These are phyloP conservation scores for Ophioceras dolichostomum DNA, from an alignment of 2,329 filamentous ascomycete genomes.

Conservation along the genomic window DNA sequence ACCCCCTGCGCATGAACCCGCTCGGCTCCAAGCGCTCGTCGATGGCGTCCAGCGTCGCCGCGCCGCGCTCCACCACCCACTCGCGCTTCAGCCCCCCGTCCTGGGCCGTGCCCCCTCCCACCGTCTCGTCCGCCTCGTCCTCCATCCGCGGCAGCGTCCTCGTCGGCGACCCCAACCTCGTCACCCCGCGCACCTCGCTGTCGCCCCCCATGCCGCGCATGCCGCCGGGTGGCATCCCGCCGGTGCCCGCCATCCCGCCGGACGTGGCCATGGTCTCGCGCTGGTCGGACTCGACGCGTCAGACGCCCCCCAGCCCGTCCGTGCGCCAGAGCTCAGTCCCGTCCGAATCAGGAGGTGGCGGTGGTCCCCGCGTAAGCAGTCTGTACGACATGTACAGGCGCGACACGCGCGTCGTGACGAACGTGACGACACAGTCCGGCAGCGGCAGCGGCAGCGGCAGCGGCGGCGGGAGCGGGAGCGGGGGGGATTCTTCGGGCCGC, in stretches of 20 bases:
- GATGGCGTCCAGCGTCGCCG: neutral
- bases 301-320: neutral
- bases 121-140: neutral
- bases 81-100: neutral
- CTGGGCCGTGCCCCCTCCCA: neutral
- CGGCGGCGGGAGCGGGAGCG: too few relatives aligned
- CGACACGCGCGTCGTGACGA: too few relatives aligned
- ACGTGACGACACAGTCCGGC: too few relatives aligned
- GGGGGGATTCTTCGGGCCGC: too few relatives aligned
- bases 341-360: too few relatives aligned
- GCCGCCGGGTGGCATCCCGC: neutral
- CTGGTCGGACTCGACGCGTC: slow-evolving; percentile 2
- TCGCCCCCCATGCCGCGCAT: neutral
- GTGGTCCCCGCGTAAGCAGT: too few relatives aligned
- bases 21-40: neutral
- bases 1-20: neutral
- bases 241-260: neutral
- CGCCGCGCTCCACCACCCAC: neutral
- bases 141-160: neutral
- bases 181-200: neutral
- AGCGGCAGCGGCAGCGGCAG: too few relatives aligned
- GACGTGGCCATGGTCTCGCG: slow-evolving; percentile 1
- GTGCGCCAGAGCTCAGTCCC: neutral
- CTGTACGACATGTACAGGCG: slow-evolving; percentile 2
- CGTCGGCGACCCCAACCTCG: neutral